phyloP scores from a whole-genome alignment of 495 filamentous ascomycete species.

The Clavariopsis aquatica region DNA sequence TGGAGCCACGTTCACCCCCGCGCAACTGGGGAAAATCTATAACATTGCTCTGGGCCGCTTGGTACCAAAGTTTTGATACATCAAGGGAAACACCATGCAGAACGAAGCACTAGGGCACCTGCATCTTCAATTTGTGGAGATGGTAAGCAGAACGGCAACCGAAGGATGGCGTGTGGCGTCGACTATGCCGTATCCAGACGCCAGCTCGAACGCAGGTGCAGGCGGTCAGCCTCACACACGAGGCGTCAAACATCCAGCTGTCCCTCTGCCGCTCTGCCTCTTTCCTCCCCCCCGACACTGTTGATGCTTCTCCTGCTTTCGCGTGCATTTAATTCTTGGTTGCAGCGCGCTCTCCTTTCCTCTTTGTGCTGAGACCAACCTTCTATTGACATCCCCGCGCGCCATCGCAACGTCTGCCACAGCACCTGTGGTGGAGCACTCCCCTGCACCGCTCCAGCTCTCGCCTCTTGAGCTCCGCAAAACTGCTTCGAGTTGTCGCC shows the following conservation, averaged over 20 bases:
- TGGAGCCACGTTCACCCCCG: too few species aligned
- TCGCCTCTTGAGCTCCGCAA: constrained; percentile 1
- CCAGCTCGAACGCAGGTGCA: neutral
- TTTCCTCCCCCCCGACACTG: neutral
- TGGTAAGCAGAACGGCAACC: neutral
- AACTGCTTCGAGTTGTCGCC: neutral
- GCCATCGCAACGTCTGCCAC: neutral
- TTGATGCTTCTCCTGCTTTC: too few species aligned
- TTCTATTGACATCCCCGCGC: neutral
- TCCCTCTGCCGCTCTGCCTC: neutral
- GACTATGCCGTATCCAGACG: neutral
- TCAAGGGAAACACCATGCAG: too few species aligned
- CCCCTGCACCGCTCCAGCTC: neutral
- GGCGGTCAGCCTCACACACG: constrained; percentile 24
- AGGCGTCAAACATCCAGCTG: neutral
- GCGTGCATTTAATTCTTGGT: neutral
- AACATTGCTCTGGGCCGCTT: too few species aligned
- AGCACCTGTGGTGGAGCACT: neutral
- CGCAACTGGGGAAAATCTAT: too few species aligned
- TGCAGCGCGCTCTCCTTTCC: neutral
- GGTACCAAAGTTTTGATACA: too few species aligned
- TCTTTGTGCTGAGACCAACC: neutral
- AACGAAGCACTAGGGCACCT: too few species aligned
- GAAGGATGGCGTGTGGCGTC: neutral
- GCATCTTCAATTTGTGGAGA: neutral